These are phyloP conservation scores for Microsporum ferrugineum DNA, from an alignment of 2,329 filamentous ascomycete genomes.

Conservation along the genomic window DNA sequence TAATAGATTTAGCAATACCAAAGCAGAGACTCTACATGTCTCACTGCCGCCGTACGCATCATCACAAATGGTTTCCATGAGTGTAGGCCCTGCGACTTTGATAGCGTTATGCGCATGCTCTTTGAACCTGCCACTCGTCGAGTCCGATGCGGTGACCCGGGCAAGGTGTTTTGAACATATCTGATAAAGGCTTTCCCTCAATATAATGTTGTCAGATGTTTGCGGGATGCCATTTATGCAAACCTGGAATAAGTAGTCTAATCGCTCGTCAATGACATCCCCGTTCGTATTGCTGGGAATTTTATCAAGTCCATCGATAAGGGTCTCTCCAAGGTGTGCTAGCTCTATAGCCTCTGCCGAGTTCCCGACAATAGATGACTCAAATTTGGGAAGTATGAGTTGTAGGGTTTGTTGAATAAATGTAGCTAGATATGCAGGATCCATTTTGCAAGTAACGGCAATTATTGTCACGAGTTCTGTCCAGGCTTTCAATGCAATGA, in stretches of 20 bases:
- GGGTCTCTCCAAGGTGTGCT: constrained; percentile 63
- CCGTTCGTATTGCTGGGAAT: constrained; percentile 29
- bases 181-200: constrained; percentile 80
- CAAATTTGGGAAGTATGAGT: constrained; percentile 75
- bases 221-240: constrained; percentile 69
- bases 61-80: constrained; percentile 81
- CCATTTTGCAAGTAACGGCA: constrained; percentile 70
- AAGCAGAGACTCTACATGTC: constrained; percentile 69
- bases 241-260: constrained; percentile 83
- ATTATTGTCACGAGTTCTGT: constrained; percentile 72
- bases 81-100: constrained; percentile 65
- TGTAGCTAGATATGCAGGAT: constrained; percentile 56
- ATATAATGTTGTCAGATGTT: constrained; percentile 55
- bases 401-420: constrained; percentile 82
- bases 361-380: constrained; percentile 59
- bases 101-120: constrained; percentile 51
- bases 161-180: constrained; percentile 80
- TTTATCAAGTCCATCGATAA: constrained; percentile 33
- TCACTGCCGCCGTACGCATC: constrained; percentile 80
- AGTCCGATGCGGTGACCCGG: constrained; percentile 27
- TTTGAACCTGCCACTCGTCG: constrained; percentile 18
- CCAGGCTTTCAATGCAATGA: constrained; percentile 69
- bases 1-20: constrained; percentile 71
- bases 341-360: constrained; percentile 62
- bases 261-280: constrained; percentile 73